Evolutionary conservation across 352 stramenopile species (phyloP).

Genomic region (Phytopythium vexans): DNA sequence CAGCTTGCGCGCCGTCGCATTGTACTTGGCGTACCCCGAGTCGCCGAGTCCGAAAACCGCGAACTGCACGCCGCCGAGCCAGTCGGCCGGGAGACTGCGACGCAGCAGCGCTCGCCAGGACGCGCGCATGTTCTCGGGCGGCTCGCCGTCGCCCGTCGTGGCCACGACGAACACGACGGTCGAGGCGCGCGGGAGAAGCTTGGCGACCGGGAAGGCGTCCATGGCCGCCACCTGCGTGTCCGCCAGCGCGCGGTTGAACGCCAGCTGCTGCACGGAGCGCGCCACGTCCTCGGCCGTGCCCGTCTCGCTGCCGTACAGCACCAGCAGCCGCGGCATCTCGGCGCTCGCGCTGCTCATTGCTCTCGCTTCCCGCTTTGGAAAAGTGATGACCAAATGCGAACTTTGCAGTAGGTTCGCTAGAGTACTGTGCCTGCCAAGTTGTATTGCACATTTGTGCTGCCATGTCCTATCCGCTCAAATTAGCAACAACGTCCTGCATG

Average conservation of each 20-base stretch:
- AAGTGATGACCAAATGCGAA: not conserved
- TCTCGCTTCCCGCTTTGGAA: not conserved
- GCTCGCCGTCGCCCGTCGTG: conserved; percentile 91
- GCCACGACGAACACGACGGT: conserved; percentile 88
- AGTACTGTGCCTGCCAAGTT: too few relatives aligned
- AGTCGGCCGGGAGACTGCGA: conserved; percentile 70
- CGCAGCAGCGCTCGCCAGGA: conserved; percentile 85
- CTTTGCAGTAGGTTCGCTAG: not conserved
- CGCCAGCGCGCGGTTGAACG: conserved; percentile 50
- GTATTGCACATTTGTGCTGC: too few relatives aligned
- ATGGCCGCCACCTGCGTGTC: conserved; percentile 56
- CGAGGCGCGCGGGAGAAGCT: conserved; percentile 44
- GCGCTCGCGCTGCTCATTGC: conserved; percentile 1
- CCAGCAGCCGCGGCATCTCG: conserved; percentile 45
- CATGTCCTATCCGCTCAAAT: too few relatives aligned
- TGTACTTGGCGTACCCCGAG: conserved; percentile 93
- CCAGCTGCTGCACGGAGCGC: conserved; percentile 68
- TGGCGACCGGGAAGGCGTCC: conserved; percentile 60
- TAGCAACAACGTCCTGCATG: too few relatives aligned
- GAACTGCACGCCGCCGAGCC: conserved; percentile 64
- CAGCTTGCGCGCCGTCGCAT: conserved; percentile 83
- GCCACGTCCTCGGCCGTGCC: conserved; percentile 87
- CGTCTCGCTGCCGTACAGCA: conserved; percentile 91
- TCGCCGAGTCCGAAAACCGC: conserved; percentile 92
- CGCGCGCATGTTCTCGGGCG: conserved; percentile 88